These are phyloP conservation scores for Candolleomyces efflorescens DNA, from an alignment of 768 basidiomycete species.

Conservation along the genomic window DNA sequence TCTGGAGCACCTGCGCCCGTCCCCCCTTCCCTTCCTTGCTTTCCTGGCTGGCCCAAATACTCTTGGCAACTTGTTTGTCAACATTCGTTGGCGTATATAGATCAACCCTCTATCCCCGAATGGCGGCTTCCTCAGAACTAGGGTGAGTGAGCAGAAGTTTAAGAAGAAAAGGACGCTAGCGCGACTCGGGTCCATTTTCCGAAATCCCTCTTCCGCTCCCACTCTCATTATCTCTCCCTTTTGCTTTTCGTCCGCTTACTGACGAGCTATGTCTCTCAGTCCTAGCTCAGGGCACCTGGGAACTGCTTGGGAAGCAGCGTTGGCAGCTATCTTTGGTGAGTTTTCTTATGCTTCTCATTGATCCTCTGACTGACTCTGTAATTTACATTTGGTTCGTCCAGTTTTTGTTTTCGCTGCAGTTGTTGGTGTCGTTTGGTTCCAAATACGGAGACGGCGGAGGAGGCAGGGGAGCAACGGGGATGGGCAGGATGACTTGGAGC, in stretches of 20 bases:
- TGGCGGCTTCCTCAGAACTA: not conserved
- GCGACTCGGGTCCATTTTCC: too few relatives aligned
- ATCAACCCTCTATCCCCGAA: not conserved
- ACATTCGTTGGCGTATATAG: not conserved
- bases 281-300: constrained; percentile 28
- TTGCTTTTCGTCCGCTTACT: not conserved
- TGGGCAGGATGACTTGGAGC: not conserved
- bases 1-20: not conserved
- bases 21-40: not conserved
- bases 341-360: not conserved
- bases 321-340: constrained; percentile 31
- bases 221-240: not conserved
- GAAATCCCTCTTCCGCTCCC: too few relatives aligned
- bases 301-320: constrained; percentile 33
- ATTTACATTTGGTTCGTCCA: not conserved
- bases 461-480: not conserved
- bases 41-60: not conserved
- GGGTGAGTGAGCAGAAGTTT: not conserved
- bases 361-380: not conserved
- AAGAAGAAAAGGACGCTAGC: too few relatives aligned
- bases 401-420: constrained; percentile 16
- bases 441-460: constrained; percentile 11
- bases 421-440: constrained; percentile 15
- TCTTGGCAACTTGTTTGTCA: too few relatives aligned
- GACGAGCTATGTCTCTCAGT: constrained; percentile 13